A percentile compares a stretch with the other conserved stretches of the same genome.
Evolutionary conservation across 495 filamentous ascomycete genomes (phyloP).

Genomic region (Xylaria sp.): DNA sequence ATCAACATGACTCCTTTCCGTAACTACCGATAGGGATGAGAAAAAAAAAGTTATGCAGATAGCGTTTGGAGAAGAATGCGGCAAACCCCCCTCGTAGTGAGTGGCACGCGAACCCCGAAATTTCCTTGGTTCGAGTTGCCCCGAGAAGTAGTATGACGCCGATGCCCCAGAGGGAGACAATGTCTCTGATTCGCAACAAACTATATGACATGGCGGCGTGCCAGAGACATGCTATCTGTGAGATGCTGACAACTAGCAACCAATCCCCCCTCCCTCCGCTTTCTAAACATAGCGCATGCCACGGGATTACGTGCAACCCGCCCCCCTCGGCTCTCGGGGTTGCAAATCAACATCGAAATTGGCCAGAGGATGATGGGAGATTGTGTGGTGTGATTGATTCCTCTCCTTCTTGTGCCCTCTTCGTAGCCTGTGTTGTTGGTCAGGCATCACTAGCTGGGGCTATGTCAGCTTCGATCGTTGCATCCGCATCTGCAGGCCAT

Average conservation of each 20-base stretch:
- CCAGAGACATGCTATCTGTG: slow-evolving; percentile 16
- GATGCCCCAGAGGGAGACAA: slow-evolving; percentile 1
- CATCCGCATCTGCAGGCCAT: neutral
- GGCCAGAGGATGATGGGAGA: slow-evolving; percentile 2
- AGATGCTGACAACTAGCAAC: slow-evolving; percentile 16
- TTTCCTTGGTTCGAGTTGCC: neutral
- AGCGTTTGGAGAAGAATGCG: neutral
- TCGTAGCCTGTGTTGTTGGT: slow-evolving; percentile 8
- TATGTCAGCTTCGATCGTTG: slow-evolving; percentile 22
- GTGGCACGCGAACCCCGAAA: neutral
- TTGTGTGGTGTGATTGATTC: neutral
- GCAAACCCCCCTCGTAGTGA: neutral
- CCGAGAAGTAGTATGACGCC: slow-evolving; percentile 1
- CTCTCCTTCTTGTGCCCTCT: neutral
- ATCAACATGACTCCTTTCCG: neutral
- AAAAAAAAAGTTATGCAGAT: too few relatives aligned
- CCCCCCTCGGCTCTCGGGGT: neutral
- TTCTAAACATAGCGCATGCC: slow-evolving; percentile 12
- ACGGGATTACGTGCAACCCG: slow-evolving; percentile 14
- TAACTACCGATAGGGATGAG: neutral
- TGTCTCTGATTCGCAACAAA: slow-evolving; percentile 13
- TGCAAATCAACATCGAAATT: slow-evolving; percentile 6
- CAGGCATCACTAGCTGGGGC: slow-evolving; percentile 27
- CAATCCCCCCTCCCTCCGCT: too few relatives aligned
- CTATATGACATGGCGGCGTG: slow-evolving; percentile 10